Conservation (phyloP, 2,329 filamentous ascomycete species). For the Colletotrichum sp. region DNA sequence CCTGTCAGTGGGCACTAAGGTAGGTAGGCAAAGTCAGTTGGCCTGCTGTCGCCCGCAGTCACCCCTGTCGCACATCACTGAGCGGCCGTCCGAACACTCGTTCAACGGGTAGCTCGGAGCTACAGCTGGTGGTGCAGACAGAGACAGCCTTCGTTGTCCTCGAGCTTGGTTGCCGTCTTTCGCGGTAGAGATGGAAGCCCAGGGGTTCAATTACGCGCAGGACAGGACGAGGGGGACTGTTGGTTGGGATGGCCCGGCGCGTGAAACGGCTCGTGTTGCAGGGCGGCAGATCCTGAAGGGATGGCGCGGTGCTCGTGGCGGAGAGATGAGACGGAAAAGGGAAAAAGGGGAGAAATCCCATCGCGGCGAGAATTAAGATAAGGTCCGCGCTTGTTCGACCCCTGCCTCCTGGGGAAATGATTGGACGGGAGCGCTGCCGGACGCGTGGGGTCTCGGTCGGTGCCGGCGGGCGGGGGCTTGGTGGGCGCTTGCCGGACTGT, state of each 20-base stretch:
- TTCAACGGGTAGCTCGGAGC: not conserved
- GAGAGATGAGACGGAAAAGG: slow-evolving; percentile 11
- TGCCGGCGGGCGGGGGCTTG: not conserved
- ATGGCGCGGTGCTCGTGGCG: slow-evolving; percentile 16
- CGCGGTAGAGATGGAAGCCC: not conserved
- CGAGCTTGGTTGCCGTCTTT: not conserved
- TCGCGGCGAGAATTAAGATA: not conserved
- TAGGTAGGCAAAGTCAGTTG: not conserved
- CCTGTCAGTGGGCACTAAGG: not conserved
- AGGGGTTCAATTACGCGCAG: not conserved
- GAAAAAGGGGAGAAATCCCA: not conserved
- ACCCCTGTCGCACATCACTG: slow-evolving; percentile 9
- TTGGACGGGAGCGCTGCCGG: not conserved
- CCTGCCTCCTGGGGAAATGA: not conserved
- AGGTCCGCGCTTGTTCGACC: slow-evolving; percentile 4
- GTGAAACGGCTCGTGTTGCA: slow-evolving; percentile 22
- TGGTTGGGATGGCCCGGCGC: slow-evolving; percentile 1
- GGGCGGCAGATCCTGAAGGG: slow-evolving; percentile 14
- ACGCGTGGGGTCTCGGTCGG: not conserved
- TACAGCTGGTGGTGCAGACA: not conserved
- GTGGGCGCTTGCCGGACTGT: slow-evolving; percentile 1
- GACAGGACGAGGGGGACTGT: not conserved
- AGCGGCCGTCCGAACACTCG: slow-evolving; percentile 9
- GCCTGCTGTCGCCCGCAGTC: not conserved
- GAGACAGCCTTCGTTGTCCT: not conserved